Conservation (phyloP, 2,329 filamentous ascomycete species). For the Lizonia empirigonia region DNA sequence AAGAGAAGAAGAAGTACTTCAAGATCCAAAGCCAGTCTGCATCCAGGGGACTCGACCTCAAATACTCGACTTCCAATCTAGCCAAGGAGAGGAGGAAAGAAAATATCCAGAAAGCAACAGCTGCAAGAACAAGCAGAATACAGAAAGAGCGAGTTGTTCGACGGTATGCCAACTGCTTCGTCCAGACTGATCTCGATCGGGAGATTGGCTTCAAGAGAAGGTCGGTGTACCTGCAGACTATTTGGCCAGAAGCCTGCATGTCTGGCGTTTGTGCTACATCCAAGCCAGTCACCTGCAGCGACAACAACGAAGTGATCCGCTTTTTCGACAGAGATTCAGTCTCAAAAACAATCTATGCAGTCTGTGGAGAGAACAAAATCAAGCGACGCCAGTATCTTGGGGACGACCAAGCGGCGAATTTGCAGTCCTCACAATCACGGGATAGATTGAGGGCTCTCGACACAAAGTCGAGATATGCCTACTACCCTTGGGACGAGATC, state of each 20-base stretch:
- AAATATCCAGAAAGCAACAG: slow-evolving; percentile 15
- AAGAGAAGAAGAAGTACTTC: slow-evolving; percentile 58
- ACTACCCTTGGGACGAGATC: slow-evolving; percentile 30
- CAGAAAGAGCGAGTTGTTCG: slow-evolving; percentile 35
- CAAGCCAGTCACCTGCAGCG: slow-evolving; percentile 17
- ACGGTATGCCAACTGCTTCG: slow-evolving; percentile 23
- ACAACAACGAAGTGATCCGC: slow-evolving; percentile 17
- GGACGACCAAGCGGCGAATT: not conserved
- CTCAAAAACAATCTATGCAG: slow-evolving; percentile 31
- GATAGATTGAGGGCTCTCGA: slow-evolving; percentile 5
- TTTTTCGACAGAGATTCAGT: slow-evolving; percentile 38
- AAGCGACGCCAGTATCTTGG: slow-evolving; percentile 17
- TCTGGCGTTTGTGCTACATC: slow-evolving; percentile 18
- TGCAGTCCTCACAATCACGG: not conserved
- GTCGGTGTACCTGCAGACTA: slow-evolving; percentile 24
- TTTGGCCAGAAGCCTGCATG: slow-evolving; percentile 38
- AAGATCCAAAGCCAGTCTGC: slow-evolving; percentile 48
- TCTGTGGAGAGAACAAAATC: slow-evolving; percentile 32
- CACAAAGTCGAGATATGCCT: slow-evolving; percentile 21
- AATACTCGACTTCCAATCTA: slow-evolving; percentile 52
- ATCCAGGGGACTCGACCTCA: slow-evolving; percentile 40
- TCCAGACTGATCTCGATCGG: slow-evolving; percentile 29
- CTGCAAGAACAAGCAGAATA: slow-evolving; percentile 16
- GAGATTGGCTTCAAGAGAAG: slow-evolving; percentile 34
- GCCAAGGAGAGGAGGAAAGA: slow-evolving; percentile 42